These are phyloP conservation scores for Extremus antarcticus DNA, from an alignment of 495 filamentous ascomycete species.

Conservation along the genomic window DNA sequence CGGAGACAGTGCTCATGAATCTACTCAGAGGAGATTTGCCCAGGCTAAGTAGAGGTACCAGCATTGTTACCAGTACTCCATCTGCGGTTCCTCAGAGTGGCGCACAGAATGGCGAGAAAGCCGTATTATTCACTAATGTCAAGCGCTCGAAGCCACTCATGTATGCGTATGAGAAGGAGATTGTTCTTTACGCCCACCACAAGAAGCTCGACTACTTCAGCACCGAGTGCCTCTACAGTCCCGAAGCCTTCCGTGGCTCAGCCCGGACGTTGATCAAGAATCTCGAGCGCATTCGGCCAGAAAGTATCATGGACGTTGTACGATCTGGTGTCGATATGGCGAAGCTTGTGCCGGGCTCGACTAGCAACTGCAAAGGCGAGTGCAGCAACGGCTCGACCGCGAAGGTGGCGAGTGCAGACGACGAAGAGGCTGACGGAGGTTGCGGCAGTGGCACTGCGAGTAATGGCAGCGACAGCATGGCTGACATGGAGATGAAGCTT, in stretches of 20 bases:
- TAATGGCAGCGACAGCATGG: slow-evolving; percentile 73
- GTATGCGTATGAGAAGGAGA: slow-evolving; percentile 98
- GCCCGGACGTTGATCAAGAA: slow-evolving; percentile 89
- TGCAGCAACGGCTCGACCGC: slow-evolving; percentile 26
- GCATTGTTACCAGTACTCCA: slow-evolving; percentile 60
- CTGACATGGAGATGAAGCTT: slow-evolving; percentile 76
- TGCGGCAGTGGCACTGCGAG: slow-evolving; percentile 68
- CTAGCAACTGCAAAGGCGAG: slow-evolving; percentile 24
- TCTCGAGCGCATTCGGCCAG: slow-evolving; percentile 82
- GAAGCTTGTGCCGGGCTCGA: slow-evolving; percentile 58
- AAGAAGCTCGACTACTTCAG: slow-evolving; percentile 95
- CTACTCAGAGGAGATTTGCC: slow-evolving; percentile 81
- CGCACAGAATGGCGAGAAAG: background rate
- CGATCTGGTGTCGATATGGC: slow-evolving; percentile 95
- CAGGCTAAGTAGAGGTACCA: slow-evolving; percentile 78
- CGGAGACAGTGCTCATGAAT: slow-evolving; percentile 99
- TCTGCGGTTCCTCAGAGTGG: slow-evolving; percentile 50
- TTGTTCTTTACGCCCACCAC: slow-evolving; percentile 93
- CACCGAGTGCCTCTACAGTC: slow-evolving; percentile 96
- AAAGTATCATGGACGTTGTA: slow-evolving; percentile 89
- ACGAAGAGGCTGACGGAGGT: slow-evolving; percentile 55
- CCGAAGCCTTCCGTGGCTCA: slow-evolving; percentile 92
- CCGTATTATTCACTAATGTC: slow-evolving; percentile 37
- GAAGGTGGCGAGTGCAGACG: slow-evolving; percentile 13
- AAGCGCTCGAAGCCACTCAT: slow-evolving; percentile 93